Conservation (phyloP, 1,284 basidiomycete genomes). For the Trichosporon faecale region DNA sequence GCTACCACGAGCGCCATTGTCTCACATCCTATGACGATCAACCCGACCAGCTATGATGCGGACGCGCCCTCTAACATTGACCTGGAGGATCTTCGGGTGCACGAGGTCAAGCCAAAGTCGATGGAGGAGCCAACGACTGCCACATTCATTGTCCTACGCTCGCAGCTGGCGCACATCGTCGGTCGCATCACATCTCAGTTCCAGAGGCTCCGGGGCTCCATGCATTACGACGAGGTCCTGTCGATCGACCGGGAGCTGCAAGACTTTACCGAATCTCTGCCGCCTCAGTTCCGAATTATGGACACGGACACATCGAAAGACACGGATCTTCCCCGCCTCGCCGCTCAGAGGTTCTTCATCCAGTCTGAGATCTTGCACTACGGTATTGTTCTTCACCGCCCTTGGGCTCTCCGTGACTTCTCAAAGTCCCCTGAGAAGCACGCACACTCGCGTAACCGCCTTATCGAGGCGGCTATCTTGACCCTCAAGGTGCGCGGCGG, state of each 20-base stretch:
- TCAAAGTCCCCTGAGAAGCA: conserved; percentile 33
- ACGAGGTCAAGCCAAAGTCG: conserved; percentile 40
- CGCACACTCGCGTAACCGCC: conserved; percentile 39
- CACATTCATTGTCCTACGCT: conserved; percentile 82
- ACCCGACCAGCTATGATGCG: conserved; percentile 39
- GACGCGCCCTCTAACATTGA: conserved; percentile 71
- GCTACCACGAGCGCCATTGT: conserved; percentile 77
- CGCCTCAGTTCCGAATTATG: conserved; percentile 54
- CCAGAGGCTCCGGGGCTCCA: conserved; percentile 72
- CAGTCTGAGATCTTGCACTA: conserved; percentile 49
- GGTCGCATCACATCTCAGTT: conserved; percentile 76
- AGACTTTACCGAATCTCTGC: conserved; percentile 69
- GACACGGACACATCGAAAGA: conserved; percentile 39
- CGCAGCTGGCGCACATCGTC: conserved; percentile 78
- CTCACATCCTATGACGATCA: conserved; percentile 71
- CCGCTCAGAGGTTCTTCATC: conserved; percentile 49
- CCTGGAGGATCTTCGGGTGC: conserved; percentile 55
- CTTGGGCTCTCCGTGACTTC: conserved; percentile 47
- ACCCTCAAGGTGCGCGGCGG: conserved; percentile 41
- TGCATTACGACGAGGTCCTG: conserved; percentile 78
- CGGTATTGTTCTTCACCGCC: conserved; percentile 49
- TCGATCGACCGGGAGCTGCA: conserved; percentile 77
- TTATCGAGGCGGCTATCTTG: conserved; percentile 45
- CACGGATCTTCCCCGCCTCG: conserved; percentile 39
- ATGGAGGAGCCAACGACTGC: conserved; percentile 63